These are phyloP conservation scores for Candida glucosophila DNA, from an alignment of 1,139 yeast species.

Conservation along the genomic window DNA sequence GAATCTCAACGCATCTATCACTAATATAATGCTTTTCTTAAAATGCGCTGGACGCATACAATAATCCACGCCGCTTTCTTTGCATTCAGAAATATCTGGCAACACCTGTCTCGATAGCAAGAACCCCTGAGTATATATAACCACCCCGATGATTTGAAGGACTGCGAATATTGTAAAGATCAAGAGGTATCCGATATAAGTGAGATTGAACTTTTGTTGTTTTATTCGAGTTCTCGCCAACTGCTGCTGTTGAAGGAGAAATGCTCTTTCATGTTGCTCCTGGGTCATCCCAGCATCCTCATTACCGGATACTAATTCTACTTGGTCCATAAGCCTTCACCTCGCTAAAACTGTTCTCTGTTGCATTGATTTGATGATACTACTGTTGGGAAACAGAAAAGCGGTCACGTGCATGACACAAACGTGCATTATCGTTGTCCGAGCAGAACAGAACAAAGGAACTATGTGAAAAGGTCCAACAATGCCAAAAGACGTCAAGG, in stretches of 20 bases:
- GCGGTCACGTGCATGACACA: not conserved
- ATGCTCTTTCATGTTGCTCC: not conserved
- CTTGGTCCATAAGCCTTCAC: too few species aligned
- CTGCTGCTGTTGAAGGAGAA: slow-evolving; percentile 11
- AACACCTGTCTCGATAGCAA: slow-evolving; percentile 75
- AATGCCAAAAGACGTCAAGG: too few species aligned
- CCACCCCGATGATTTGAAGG: slow-evolving; percentile 57
- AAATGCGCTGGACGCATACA: slow-evolving; percentile 34
- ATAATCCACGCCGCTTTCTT: slow-evolving; percentile 7
- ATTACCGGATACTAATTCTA: not conserved
- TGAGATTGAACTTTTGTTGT: slow-evolving; percentile 35
- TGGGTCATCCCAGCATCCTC: not conserved
- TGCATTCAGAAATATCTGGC: slow-evolving; percentile 38
- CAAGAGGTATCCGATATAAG: slow-evolving; percentile 42
- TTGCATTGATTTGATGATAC: not conserved
- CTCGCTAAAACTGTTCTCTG: too few species aligned
- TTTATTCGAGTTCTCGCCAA: slow-evolving; percentile 30
- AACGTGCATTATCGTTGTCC: too few species aligned
- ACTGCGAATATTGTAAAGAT: slow-evolving; percentile 48
- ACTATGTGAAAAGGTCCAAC: too few species aligned
- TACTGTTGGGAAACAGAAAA: not conserved
- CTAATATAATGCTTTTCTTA: slow-evolving; percentile 65
- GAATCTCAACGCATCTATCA: slow-evolving; percentile 86
- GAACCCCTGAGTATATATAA: slow-evolving; percentile 78
- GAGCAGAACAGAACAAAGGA: too few species aligned